These are phyloP conservation scores for Fusarium agapanthi DNA, from an alignment of 2,329 filamentous ascomycete genomes.

Conservation along the genomic window DNA sequence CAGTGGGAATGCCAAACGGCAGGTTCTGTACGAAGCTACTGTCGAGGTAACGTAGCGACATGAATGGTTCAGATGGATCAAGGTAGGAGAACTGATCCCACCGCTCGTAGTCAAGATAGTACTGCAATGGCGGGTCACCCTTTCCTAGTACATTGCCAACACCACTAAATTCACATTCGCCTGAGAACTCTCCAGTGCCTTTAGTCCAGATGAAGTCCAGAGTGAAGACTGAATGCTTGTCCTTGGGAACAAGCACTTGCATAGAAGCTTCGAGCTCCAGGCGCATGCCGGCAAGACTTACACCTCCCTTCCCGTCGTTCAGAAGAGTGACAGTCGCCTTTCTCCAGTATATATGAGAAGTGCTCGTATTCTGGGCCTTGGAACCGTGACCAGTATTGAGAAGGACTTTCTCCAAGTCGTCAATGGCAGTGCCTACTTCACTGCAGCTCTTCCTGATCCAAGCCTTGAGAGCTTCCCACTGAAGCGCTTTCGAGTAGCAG, in stretches of 20 bases:
- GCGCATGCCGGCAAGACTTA: rapidly evolving
- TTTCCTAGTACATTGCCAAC: rapidly evolving
- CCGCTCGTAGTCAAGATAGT: background rate
- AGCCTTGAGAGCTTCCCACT: rapidly evolving
- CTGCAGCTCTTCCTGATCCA: background rate
- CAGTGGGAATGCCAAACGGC: rapidly evolving
- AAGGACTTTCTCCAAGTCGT: rapidly evolving
- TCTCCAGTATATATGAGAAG: background rate
- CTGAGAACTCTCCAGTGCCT: background rate
- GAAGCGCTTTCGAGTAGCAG: background rate
- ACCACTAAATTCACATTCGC: rapidly evolving
- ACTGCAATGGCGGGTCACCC: rapidly evolving
- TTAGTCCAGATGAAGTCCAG: rapidly evolving
- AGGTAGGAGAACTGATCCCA: rapidly evolving
- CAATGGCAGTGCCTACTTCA: background rate
- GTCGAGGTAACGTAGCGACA: background rate
- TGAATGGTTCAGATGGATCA: rapidly evolving
- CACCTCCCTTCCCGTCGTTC: rapidly evolving
- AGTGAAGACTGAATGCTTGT: background rate
- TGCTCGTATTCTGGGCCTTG: rapidly evolving
- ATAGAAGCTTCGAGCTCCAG: background rate
- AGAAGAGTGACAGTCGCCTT: rapidly evolving
- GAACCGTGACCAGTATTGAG: rapidly evolving
- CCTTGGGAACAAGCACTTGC: background rate
- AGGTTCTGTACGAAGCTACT: rapidly evolving